Evolutionary conservation across 208 protist genomes (phyloP).

Genomic region (Lotmaria passim): DNA sequence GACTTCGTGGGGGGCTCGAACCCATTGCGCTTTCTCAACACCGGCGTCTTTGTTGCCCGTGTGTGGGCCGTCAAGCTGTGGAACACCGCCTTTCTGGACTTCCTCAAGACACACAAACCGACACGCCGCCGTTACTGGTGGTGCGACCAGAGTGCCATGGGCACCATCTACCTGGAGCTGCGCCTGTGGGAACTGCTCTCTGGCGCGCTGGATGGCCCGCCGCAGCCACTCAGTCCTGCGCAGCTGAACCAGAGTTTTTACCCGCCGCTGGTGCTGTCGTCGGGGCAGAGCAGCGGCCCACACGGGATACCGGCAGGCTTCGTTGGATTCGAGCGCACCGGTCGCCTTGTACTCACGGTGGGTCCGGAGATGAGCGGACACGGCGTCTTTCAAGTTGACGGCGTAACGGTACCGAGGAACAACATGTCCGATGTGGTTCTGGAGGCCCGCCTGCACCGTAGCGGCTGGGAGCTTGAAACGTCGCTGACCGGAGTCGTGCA

Average conservation of each 20-base stretch:
- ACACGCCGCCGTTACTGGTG: background rate
- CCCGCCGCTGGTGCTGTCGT: slow-evolving; percentile 6
- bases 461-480: background rate
- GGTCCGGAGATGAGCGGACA: slow-evolving; percentile 9
- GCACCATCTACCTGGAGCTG: slow-evolving; percentile 11
- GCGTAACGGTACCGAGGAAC: background rate
- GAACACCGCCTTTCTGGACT: slow-evolving; percentile 10
- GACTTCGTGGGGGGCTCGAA: background rate
- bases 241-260: background rate
- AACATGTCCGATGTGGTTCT: slow-evolving; percentile 9
- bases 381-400: slow-evolving; percentile 6
- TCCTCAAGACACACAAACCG: slow-evolving; percentile 2
- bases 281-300: slow-evolving; percentile 6
- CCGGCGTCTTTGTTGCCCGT: slow-evolving; percentile 11
- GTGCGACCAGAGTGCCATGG: slow-evolving; percentile 18
- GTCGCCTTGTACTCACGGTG: slow-evolving; percentile 12
- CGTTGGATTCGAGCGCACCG: slow-evolving; percentile 3
- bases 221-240: background rate
- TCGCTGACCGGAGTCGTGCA: background rate
- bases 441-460: background rate
- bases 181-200: slow-evolving; percentile 12
- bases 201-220: slow-evolving; percentile 5
- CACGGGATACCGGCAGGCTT: slow-evolving; percentile 13
- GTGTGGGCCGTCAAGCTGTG: slow-evolving; percentile 20
- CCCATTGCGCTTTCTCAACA: slow-evolving; percentile 3